Evolutionary conservation across 306 rosid species (phyloP), one percentile per base, ranked within the genome.

Genomic region (Vigna reflexopilosa): DNA sequence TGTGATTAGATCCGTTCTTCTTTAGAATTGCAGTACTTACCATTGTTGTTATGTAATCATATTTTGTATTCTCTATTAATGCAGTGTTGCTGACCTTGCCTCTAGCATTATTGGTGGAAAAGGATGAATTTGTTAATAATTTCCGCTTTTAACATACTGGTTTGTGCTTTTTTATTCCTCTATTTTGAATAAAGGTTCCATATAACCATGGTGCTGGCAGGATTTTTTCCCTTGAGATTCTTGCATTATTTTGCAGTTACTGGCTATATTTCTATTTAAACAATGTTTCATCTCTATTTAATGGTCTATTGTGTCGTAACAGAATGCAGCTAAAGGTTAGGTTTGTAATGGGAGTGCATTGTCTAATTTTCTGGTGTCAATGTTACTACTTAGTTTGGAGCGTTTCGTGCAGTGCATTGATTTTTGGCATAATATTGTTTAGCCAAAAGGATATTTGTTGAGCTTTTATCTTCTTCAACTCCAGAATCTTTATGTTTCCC

Each of bases 151-250:
- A 22, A 42, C 54, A 49, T 72, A 66, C 66, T 50, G 70, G 42
- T 40, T 61, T 73, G 72, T 76, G 28, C 20, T 76, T 73, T 14
- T 58, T 48, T 45, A 72, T 38, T 32, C 6, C 58, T 20, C 17
- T 70, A 54, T 48, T 58, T 78, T 61, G 10, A 85, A 81, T 81
- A 81, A 82, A 82, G 56, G n/a, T 82, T 85, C 63, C 55, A 16
- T 69, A 51, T 17, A 9, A 73, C 55, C 49, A 56, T 74, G 73
- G 74, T 56, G 45, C 34, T 7, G 19, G 2, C 40, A 12, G 15
- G 1, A 9, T 22, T 30, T 24, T 11, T 54, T 16, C 4, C 26
- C 4, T 61, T 22, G 59, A 28, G 24, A 61, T 71, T 30, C 15
- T 30, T 32, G 9, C 4, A 6, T 70, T 42, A 42, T 14, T 42